Conservation (phyloP, 192 early-diverging fungal species). For the Pilobolus umbonatus region DNA sequence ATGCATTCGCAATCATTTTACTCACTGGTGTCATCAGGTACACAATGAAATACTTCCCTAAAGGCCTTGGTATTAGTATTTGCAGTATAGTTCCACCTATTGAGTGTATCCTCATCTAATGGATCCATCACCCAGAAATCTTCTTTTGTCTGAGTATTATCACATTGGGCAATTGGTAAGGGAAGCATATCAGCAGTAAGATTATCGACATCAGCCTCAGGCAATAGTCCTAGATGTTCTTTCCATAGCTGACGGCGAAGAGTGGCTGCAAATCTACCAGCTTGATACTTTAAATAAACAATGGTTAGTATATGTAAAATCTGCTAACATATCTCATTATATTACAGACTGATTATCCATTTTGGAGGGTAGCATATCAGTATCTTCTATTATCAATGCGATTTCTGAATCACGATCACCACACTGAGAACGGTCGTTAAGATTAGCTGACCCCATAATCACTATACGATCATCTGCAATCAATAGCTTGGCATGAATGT, state of each 20-base stretch:
- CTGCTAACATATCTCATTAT: conserved; percentile 22
- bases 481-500: conserved; percentile 85
- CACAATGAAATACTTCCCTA: conserved; percentile 77
- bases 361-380: conserved; percentile 53
- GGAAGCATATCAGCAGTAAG: conserved; percentile 26
- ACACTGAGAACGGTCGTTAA: conserved; percentile 86
- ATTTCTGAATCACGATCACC: conserved; percentile 87
- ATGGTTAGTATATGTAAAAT: neutral
- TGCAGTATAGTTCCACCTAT: conserved; percentile 61
- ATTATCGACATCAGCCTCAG: conserved; percentile 33
- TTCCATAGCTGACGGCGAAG: conserved; percentile 72
- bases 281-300: conserved; percentile 53
- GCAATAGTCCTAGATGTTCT: conserved; percentile 77
- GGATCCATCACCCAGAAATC: conserved; percentile 62
- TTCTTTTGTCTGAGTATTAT: conserved; percentile 23
- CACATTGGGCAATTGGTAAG: conserved; percentile 24
- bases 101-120: conserved; percentile 53
- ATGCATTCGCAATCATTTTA: conserved; percentile 16
- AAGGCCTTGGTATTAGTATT: conserved; percentile 61
- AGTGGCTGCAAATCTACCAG: conserved; percentile 67
- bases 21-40: conserved; percentile 69
- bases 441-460: conserved; percentile 83
- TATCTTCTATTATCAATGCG: conserved; percentile 76
- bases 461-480: conserved; percentile 83
- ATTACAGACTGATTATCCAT: conserved; percentile 67